These are phyloP conservation scores for Oryza glaberrima DNA, from an alignment of 176 grass and related monocot species.

Conservation along the genomic window DNA sequence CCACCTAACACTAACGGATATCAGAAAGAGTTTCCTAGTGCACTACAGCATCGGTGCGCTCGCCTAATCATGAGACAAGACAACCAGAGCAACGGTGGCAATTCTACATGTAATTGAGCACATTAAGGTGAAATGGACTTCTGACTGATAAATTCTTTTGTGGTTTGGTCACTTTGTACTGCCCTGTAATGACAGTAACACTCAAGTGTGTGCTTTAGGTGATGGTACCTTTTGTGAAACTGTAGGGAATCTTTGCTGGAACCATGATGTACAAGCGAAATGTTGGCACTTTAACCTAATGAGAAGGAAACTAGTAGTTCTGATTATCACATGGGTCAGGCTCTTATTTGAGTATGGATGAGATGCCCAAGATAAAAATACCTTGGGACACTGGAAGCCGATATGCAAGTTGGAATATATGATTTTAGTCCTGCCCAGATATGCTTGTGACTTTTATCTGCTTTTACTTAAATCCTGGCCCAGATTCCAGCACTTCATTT, in stretches of 20 bases:
- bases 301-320: constrained; percentile 52
- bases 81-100: not conserved
- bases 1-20: constrained; percentile 16
- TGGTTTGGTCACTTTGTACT: constrained; percentile 33
- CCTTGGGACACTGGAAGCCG: constrained; percentile 22
- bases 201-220: constrained; percentile 60
- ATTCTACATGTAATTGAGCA: constrained; percentile 23
- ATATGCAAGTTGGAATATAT: constrained; percentile 42
- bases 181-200: constrained; percentile 39
- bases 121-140: constrained; percentile 35
- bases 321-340: constrained; percentile 48
- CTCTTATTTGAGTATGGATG: constrained; percentile 7
- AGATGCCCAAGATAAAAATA: constrained; percentile 23
- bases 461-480: constrained; percentile 37
- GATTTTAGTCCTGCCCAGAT: constrained; percentile 36
- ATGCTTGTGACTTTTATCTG: constrained; percentile 29
- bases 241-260: constrained; percentile 62
- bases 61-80: constrained; percentile 39
- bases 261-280: constrained; percentile 59
- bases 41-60: constrained; percentile 23
- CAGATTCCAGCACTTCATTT: constrained; percentile 40
- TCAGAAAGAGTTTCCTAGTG: constrained; percentile 10
- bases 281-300: constrained; percentile 60
- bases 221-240: constrained; percentile 58
- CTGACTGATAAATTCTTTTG: constrained; percentile 23